Conservation (phyloP, 1,139 yeast genomes). For the Candida tetrigidarum region DNA sequence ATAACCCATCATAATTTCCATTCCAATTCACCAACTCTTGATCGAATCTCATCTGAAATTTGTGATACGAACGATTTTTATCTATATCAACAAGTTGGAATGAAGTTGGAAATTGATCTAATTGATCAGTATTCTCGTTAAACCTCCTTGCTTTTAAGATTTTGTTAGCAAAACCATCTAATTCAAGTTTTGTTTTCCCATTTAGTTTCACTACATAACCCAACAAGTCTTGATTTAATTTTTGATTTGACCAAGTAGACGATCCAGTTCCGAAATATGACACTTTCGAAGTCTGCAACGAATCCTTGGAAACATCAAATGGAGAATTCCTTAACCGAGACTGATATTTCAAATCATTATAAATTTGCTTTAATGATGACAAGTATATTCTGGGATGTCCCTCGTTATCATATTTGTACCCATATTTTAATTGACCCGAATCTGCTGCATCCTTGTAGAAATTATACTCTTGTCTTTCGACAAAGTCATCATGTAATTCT, state of each 20-base stretch:
- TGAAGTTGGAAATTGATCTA: constrained; percentile 28
- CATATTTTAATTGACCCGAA: constrained; percentile 12
- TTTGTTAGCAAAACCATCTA: constrained; percentile 21
- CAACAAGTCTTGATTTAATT: constrained; percentile 35
- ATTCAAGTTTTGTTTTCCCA: constrained; percentile 17
- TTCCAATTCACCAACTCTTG: constrained; percentile 28
- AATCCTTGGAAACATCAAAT: constrained; percentile 20
- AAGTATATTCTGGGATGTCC: constrained; percentile 37
- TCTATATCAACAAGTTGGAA: constrained; percentile 33
- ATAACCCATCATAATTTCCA: constrained; percentile 17
- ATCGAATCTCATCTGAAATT: constrained; percentile 16
- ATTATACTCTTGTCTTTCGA: constrained; percentile 28
- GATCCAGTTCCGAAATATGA: constrained; percentile 20
- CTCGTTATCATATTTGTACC: constrained; percentile 18
- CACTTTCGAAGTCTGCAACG: constrained; percentile 19
- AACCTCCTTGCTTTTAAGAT: constrained; percentile 7
- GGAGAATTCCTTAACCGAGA: constrained; percentile 41
- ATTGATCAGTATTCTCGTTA: neutral
- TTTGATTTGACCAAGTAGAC: constrained; percentile 38
- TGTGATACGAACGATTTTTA: constrained; percentile 13
- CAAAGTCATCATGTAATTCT: constrained; percentile 53
- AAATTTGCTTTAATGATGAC: constrained; percentile 61
- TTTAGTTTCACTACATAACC: constrained; percentile 35
- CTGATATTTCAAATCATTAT: constrained; percentile 64
- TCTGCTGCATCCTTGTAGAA: constrained; percentile 8